Base-by-base conservation (phyloP, 345 rosid genomes). In the Erysimum cheiranthoides region DNA sequence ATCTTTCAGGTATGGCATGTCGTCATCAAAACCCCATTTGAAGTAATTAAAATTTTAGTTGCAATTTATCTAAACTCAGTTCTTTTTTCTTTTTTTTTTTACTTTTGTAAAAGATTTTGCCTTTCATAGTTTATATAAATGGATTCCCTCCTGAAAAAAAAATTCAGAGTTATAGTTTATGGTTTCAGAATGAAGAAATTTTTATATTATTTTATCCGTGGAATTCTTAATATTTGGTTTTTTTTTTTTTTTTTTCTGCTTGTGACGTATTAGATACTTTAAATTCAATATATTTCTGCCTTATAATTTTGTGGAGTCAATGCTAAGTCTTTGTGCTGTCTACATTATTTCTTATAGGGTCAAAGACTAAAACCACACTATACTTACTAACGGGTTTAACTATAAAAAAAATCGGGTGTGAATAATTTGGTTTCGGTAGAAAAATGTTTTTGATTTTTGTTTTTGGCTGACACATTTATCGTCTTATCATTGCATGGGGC, bases 381-480 rank as follows among this genome's bases (percentile, higher is more conserved):
- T 13, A 28, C 17, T 28, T 13, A 28, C 17, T 28, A 74, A 43
- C 54, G 71, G 17, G 77, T 56, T 45, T 74, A 74, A 36, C 66
- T 72, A 34, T 32, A 42, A 63, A 6, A 66, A 10, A 36, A 46
- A 6, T 38, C 68, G 47, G 30, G 31, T 68, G 73, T 68, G 73
- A 59, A 75, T 40, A 31, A 17, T 61, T 31, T 31, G 30, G 42
- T 50, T 59, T 27, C 8, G 42, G 50, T 35, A 43, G 43, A 9
- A 17, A 70, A 67, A 54, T 31, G 49, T 49, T 30, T 50, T 43
- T 61, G 17, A 31, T n/a, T 18, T 64, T 69, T 66, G 50, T 31
- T 36, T 76, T 73, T 84, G 49, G 70, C 85, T 82, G 88, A 76
- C 89, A 84, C 70, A 73, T 47, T 73, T 73, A 78, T 79, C 88